Base-by-base conservation (phyloP, 768 basidiomycete species). In the Tubosaeta brunneosetosa region DNA sequence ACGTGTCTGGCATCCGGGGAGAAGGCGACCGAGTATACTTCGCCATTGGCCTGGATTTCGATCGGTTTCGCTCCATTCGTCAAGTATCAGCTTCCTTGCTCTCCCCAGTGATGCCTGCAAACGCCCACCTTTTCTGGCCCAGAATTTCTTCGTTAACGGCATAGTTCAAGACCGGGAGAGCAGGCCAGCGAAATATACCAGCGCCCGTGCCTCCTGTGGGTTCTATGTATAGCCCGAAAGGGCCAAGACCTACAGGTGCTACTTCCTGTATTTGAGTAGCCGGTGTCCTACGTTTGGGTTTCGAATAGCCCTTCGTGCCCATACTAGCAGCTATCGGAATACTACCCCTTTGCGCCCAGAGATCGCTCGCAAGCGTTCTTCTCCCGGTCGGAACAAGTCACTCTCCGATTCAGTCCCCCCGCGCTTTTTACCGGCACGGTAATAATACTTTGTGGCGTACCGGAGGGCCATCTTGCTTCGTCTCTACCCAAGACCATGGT, bases 11-110 rank as follows among this genome's bases (percentile, higher is more conserved):
- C 51, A 26, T 49, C 51, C n/a, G 42, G 40, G 6, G 42, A 49
- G 25, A 56, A 56, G 4, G 51, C 51, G 17, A 56, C 37, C 37
- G 47, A 27, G 25, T 37, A 40, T 34, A 53, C 38, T 10, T 43
- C 47, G 6, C 47, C 36, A 10, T 47, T 38, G 12, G 37, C 22
- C 38, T 47, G 44, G 27, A 55, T 52, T 52, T 55, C 45, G 13
- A 52, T n/a, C 43, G 29, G 48, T 33, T 38, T 56, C 22, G 32
- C 49, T 45, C 12, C 37, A 40, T 46, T 8, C 6, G 19, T 17
- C 29, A 10, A 31, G 12, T 8, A 44, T 51, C 37, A 51, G 44
- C 19, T 36, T 38, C 25, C 3, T 10, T 13, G 2, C 11, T 33
- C 6, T 32, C 34, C 17, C 19, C 13, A 38, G 33, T 14, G 22